Percentiles rank a stretch among this genome's conserved stretches.
Evolutionary conservation across 225 moss, liverwort and hornwort genomes (phyloP).

Genomic region (Neckera pumila): DNA sequence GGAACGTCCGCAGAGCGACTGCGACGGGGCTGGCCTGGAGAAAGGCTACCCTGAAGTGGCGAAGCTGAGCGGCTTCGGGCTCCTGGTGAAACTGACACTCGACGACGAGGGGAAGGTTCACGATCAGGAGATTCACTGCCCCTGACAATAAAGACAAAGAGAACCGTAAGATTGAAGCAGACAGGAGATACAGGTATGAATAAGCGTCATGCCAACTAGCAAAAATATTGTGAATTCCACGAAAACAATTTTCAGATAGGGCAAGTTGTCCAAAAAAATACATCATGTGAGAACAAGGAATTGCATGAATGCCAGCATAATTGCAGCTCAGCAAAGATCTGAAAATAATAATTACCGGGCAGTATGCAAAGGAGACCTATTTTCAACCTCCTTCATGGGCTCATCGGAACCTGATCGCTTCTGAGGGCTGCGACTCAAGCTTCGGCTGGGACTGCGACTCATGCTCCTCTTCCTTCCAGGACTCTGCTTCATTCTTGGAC

Average conservation of each 20-base stretch:
- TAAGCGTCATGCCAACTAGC: not conserved
- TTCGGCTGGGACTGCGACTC: constrained; percentile 56
- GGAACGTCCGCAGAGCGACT: constrained; percentile 6
- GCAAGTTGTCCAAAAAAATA: not conserved
- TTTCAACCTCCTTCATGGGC: constrained; percentile 46
- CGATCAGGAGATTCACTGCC: constrained; percentile 23
- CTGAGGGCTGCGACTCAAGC: constrained; percentile 54
- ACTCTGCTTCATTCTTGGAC: constrained; percentile 15
- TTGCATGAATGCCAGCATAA: not conserved
- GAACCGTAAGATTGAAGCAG: not conserved
- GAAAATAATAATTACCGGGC: constrained; percentile 22
- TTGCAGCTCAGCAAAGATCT: not conserved
- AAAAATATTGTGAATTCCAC: not conserved
- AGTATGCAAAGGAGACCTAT: constrained; percentile 29
- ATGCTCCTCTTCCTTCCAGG: constrained; percentile 14
- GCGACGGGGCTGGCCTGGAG: constrained; percentile 5
- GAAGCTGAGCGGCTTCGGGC: constrained; percentile 14
- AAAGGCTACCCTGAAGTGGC: constrained; percentile 18
- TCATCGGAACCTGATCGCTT: constrained; percentile 45
- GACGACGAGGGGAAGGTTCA: constrained; percentile 10
- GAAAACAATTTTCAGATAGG: not conserved
- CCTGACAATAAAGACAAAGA: not conserved
- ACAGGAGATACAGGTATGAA: not conserved
- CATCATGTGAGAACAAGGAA: not conserved
- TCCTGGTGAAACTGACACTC: constrained; percentile 14